Base-by-base conservation (phyloP, 495 filamentous ascomycete species). In the Neurospora sp. region DNA sequence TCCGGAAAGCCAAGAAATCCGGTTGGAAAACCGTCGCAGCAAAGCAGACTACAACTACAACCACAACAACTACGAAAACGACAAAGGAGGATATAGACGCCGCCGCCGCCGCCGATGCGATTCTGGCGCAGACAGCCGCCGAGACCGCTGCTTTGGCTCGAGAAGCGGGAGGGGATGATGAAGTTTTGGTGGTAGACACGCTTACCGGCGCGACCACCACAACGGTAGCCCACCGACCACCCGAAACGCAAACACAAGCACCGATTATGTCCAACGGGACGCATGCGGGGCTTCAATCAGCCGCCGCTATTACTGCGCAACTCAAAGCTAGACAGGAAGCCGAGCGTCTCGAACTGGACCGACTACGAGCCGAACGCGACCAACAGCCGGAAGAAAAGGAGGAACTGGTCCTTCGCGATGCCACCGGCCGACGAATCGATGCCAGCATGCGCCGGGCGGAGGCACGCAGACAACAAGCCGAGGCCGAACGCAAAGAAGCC, bases 331-430 rank as follows among this genome's bases (percentile, higher is more conserved):
- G 87, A 18, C 85, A 84, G 38, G 82, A 86, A 70, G 77, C 80
- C 6, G 87, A 87, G 69, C 83, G 83, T 16, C 87, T 82, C 44
- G 81, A 85, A 72, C 82, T 85, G 14, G 84, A 84, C 35, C 80
- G 81, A 14, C 69, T 80, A 44, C 79, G 83, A 53, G 77, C 18
- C 75, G 83, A 78, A 75, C 75, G 72, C 70, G 72, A 31, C 20
- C 48, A 37, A 6, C 70, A 71, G 40, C 66, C 70, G 7, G 70
- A 66, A 71, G 82, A 83, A 37, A 84, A 85, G 9, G 87, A 88
- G 74, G 94, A 98, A 81, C 94, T 95, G 0, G 92, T 98, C 59
- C 96, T 98, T 78, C 91, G 96, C 69, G 96, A 99, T 84, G 96
- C 96, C 12, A 94, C 91, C 3, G 96, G 96, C 3, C 88, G 94